Evolutionary conservation across 805 yeast genomes (phyloP), one percentile per base, ranked within the genome.

Genomic region (Yarrowia sp.): DNA sequence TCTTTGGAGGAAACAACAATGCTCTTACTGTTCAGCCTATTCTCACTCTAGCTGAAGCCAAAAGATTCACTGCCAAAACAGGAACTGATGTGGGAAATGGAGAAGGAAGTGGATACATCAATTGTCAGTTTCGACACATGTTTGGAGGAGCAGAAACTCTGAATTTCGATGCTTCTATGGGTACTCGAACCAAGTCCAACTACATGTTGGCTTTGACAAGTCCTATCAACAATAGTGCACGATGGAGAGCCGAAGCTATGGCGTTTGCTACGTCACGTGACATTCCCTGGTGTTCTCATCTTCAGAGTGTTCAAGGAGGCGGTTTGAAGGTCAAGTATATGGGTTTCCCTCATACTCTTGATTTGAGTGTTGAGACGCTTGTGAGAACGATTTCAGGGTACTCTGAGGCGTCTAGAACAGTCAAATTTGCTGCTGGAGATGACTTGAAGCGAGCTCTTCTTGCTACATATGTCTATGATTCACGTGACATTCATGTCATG

Each of bases 41-140:
- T 22, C 10, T 61, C 17, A 14, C 22, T 0, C 39, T 75, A 14
- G 63, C 68, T 9, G 66, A 67, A n/a, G 68, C 70, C 22, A 90
- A 90, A 69, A 82, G 83, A 69, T 88, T 92, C 70, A 81, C 83
- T 66, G 92, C 96, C 63, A 89, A 89, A 70, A 90, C 98, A 0
- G 99, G 99, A 4, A 95, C 98, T 1, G 92, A 92, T 74, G 84
- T 95, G 8, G 98, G 98, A 1, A 93, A 95, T 73, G 96, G 96
- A 36, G 98, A 95, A 78, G 99, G 98, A 35, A 95, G 90, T 72
- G 98, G 98, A 0, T 92, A 92, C 72, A 81, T 91, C 53, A 87
- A 90, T 36, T 84, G 92, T 65, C 92, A 86, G 74, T 78, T 80
- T 66, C 74, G 81, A 48, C 87, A 87, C 71, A 76, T 83, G 8